Base-by-base conservation (phyloP, 306 rosid species). In the Biancaea sappan region DNA sequence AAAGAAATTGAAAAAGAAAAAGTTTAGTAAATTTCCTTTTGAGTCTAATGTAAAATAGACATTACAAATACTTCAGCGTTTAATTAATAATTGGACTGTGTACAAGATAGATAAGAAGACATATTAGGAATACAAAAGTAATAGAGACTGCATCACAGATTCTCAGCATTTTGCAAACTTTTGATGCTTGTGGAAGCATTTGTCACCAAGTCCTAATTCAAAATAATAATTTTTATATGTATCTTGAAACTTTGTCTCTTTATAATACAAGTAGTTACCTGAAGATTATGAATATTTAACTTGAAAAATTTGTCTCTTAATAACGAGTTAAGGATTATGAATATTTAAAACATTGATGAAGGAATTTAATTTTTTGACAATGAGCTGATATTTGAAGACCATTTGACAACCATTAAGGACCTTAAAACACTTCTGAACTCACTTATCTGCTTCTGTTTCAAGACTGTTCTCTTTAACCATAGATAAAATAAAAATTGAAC, bases 1-100 rank as follows among this genome's bases (percentile, higher is more conserved):
- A 78, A 74, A 61, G 67, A 60, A 68, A 69, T 43, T 43, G 11
- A 19, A 10, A 24, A 34, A 31, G 19, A 6, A 46, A 61, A n/a
- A 68, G 15, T 18, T 28, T 37, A 19, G 11, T 79, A 44, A 31
- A 35, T 35, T 77, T 61, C 44, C 32, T 77, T 31, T 24, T 14
- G 29, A 46, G 29, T 60, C 44, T 18, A 35, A 56, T 44, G 60
- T 46, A 51, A 69, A 61, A 68, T 32, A 29, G 29, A 19, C 46
- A 78, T 32, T 9, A 38, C 52, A 50, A 22, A 52, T 21, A 22
- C 54, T 18, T 52, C 6, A 22, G 22, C 53, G 24, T 35, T 25
- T 56, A 38, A 47, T 38, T 41, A 76, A 15, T 31, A 8, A 76
- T 38, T 21, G 62, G 18, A 47, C 26, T 21, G 71, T 40, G 10